Evolutionary conservation across 345 rosid genomes (phyloP), one percentile per base, ranked within the genome.

Genomic region (Eucalyptus marginata): DNA sequence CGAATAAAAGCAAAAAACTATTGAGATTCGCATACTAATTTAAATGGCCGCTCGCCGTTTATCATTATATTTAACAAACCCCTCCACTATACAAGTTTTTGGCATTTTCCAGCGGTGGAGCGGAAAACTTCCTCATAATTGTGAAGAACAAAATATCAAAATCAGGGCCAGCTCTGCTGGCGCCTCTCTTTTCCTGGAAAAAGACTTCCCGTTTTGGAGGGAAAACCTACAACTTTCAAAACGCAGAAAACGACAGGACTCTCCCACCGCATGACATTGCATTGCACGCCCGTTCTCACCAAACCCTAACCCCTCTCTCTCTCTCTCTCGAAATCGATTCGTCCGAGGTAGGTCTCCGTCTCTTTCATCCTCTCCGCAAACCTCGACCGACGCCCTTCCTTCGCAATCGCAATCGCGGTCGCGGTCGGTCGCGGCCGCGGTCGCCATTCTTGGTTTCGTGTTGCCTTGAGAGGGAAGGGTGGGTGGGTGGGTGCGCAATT

Each of bases 191-290:
- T 36, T 36, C 10, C 44, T 36, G 83, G 47, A 40, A 44, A 87
- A 87, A 0, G 62, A 27, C 20, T 6, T 49, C 10, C 89, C 81
- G 4, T 43, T 87, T 87, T 87, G 80, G 89, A 71, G 81, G 89
- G 89, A 71, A 87, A 88, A n/a, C 4, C 29, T 59, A 36, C 64
- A 13, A 88, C 80, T 44, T 88, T 88, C 86, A 88, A 88, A 88
- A 44, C 12, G 56, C 62, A 6, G 59, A 68, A 20, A 71, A 66
- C 10, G 54, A 87, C 80, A 20, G 31, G 22, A 36, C 27, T 50
- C 11, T 44, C 80, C 80, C 44, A 68, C 43, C 80, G 43, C 80
- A 31, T 68, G 36, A 16, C 80, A 16, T 68, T 33, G 1, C 80
- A 1, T 64, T 56, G 29, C 68, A 62, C n/a, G 68, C 43, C 80